phyloP scores from a whole-genome alignment of 2,329 filamentous ascomycete species.

The Tricladium varicosporioides region DNA sequence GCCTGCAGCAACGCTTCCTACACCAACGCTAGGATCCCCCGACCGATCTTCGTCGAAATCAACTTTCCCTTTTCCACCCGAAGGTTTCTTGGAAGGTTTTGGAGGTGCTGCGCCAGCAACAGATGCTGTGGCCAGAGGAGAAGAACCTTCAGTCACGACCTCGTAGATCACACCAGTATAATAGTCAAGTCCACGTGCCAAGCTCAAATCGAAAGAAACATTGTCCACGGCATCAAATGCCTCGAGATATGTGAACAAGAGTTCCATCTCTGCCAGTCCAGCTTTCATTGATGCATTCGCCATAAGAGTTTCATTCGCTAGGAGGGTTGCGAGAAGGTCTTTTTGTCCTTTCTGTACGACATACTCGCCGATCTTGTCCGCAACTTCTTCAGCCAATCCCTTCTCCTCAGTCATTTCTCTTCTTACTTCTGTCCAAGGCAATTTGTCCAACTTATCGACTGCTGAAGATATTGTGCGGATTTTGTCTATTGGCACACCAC shows the following conservation, averaged over 20 bases:
- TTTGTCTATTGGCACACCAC: constrained; percentile 83
- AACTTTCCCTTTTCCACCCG: constrained; percentile 50
- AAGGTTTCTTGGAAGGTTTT: constrained; percentile 38
- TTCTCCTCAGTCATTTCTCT: constrained; percentile 94
- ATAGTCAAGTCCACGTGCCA: constrained; percentile 88
- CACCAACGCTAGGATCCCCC: constrained; percentile 75
- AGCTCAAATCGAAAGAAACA: constrained; percentile 84
- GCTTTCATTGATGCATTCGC: constrained; percentile 74
- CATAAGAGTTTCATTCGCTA: constrained; percentile 63
- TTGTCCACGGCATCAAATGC: constrained; percentile 69
- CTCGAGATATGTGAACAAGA: constrained; percentile 80
- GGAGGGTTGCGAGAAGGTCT: constrained; percentile 70
- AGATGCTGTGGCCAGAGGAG: constrained; percentile 44
- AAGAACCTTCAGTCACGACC: constrained; percentile 76
- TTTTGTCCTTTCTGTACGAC: constrained; percentile 74
- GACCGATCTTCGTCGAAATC: constrained; percentile 63
- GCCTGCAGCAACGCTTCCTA: constrained; percentile 85
- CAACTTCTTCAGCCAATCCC: constrained; percentile 71
- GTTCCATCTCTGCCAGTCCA: constrained; percentile 76
- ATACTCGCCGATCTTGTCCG: constrained; percentile 84
- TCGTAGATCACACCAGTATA: constrained; percentile 79
- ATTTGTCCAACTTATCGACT: constrained; percentile 94
- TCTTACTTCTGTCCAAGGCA: constrained; percentile 84
- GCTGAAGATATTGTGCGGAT: constrained; percentile 87
- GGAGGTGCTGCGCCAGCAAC: constrained; percentile 39